Evolutionary conservation across 306 rosid genomes (phyloP).

Genomic region (Acacia acuminata): DNA sequence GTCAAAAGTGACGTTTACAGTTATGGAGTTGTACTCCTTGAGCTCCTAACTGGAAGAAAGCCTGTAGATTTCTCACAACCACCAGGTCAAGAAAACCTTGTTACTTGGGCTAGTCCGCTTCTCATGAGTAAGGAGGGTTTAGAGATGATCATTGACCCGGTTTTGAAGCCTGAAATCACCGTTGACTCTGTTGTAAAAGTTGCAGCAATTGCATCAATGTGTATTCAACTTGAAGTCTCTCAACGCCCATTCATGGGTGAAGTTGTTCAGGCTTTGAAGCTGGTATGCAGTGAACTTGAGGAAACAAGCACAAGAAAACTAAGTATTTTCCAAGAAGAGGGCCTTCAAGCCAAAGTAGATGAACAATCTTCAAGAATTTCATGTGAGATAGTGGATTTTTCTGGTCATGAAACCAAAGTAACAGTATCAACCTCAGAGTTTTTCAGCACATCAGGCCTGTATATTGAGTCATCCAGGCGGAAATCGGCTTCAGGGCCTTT

Average conservation of each 20-base stretch:
- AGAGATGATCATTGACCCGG: slow-evolving; percentile 69
- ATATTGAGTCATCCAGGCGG: slow-evolving; percentile 61
- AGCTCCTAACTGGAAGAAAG: slow-evolving; percentile 91
- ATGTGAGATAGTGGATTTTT: slow-evolving; percentile 19
- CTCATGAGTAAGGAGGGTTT: slow-evolving; percentile 77
- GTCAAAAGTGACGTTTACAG: slow-evolving; percentile 98
- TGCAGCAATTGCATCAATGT: slow-evolving; percentile 83
- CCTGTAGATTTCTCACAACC: slow-evolving; percentile 93
- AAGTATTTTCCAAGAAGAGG: slow-evolving; percentile 43
- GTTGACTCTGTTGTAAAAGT: slow-evolving; percentile 51
- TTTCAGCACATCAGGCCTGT: slow-evolving; percentile 52
- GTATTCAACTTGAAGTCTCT: slow-evolving; percentile 68
- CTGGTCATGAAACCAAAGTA: slow-evolving; percentile 39
- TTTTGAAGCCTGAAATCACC: slow-evolving; percentile 52
- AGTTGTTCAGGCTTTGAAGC: slow-evolving; percentile 77
- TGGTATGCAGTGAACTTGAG: slow-evolving; percentile 61
- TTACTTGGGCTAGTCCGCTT: slow-evolving; percentile 90
- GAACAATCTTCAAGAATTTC: slow-evolving; percentile 20
- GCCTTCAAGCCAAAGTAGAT: slow-evolving; percentile 20
- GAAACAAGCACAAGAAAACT: slow-evolving; percentile 41
- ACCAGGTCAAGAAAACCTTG: slow-evolving; percentile 94
- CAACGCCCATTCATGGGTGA: slow-evolving; percentile 84
- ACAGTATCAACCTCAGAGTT: slow-evolving; percentile 57
- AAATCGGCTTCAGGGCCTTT: slow-evolving; percentile 75
- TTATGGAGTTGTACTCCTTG: slow-evolving; percentile 96